Evolutionary conservation across 768 basidiomycete genomes (phyloP).

Genomic region (Lactarius sanguifluus): DNA sequence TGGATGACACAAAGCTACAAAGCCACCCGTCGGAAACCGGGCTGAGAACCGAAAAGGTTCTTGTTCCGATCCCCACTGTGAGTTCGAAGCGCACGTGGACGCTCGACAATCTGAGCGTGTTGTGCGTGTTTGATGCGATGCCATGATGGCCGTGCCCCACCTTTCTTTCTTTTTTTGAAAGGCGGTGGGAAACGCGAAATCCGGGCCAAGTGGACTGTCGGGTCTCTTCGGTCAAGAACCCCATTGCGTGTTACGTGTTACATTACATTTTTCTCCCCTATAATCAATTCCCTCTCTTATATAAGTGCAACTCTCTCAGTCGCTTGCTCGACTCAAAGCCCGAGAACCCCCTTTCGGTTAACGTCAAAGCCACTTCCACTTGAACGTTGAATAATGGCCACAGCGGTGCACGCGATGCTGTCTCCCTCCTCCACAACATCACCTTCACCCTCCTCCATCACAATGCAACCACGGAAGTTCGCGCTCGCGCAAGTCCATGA

Average conservation of each 20-base stretch:
- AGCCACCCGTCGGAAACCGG: neutral
- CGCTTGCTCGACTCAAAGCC: neutral
- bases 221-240: neutral
- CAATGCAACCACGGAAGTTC: slow-evolving; percentile 18
- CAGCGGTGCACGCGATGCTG: slow-evolving; percentile 13
- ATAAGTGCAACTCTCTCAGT: slow-evolving; percentile 6
- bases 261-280: slow-evolving; percentile 1
- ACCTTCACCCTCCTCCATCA: neutral
- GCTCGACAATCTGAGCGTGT: neutral
- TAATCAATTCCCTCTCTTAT: neutral
- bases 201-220: neutral
- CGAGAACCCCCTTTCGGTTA: neutral
- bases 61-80: neutral
- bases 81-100: neutral
- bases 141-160: slow-evolving; percentile 1
- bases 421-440: slow-evolving; percentile 14
- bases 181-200: neutral
- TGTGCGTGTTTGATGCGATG: neutral
- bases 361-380: neutral
- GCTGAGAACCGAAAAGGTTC: neutral
- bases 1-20: neutral
- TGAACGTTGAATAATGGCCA: slow-evolving; percentile 1
- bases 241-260: slow-evolving; percentile 13
- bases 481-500: slow-evolving; percentile 30
- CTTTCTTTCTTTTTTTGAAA: neutral